These are phyloP conservation scores for Hortaea werneckii DNA, from an alignment of 2,329 filamentous ascomycete species.

Conservation along the genomic window DNA sequence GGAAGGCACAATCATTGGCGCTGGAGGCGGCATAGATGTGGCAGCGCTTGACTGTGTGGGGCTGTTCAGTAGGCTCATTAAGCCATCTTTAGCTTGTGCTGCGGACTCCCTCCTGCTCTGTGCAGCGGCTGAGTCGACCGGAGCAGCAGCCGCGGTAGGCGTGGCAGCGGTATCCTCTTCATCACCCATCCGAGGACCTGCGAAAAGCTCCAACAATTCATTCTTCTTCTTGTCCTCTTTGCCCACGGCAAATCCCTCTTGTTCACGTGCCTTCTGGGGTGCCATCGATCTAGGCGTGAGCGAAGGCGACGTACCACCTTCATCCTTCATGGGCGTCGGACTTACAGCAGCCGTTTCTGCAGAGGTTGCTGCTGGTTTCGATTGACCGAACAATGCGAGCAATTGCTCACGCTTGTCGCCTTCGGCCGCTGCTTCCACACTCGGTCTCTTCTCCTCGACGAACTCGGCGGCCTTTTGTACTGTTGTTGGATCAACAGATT, in stretches of 20 bases:
- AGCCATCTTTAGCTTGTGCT: constrained; percentile 1
- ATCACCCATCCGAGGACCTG: background rate
- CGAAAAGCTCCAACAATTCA: background rate
- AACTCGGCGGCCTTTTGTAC: constrained; percentile 6
- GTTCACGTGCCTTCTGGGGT: background rate
- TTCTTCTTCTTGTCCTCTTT: background rate
- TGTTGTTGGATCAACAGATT: constrained; percentile 8
- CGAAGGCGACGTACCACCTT: no score
- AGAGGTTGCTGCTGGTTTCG: no score
- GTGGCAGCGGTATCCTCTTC: no score
- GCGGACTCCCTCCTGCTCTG: background rate
- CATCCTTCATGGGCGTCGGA: no score
- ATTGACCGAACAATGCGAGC: constrained; percentile 14
- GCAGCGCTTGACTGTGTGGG: constrained; percentile 4
- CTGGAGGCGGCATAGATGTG: background rate
- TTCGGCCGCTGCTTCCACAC: background rate
- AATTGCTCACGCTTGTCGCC: constrained; percentile 20
- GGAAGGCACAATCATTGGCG: background rate
- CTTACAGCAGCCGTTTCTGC: no score
- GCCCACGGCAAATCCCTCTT: no score
- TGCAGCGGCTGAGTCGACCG: background rate
- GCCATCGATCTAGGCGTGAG: background rate
- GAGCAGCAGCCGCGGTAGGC: no score
- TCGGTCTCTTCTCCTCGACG: constrained; percentile 1
- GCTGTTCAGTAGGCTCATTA: constrained; percentile 8